phyloP scores from a whole-genome alignment of 2,329 filamentous ascomycete genomes.

The Cordyceps tenuipes region DNA sequence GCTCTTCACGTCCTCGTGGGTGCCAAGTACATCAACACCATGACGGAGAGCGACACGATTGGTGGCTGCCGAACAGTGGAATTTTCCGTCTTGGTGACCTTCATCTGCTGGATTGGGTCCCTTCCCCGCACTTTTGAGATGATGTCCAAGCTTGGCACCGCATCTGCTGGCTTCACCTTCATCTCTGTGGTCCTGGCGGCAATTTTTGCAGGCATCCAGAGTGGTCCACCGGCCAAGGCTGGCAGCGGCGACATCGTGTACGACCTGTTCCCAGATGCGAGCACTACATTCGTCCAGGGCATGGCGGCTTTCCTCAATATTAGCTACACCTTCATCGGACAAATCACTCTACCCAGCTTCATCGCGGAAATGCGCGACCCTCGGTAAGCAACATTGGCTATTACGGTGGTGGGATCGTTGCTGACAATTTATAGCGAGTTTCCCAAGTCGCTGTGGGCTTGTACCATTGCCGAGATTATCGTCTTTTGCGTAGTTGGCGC shows the following conservation, averaged over 20 bases:
- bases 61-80: slow-evolving; percentile 65
- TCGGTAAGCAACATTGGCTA: slow-evolving; percentile 23
- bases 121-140: slow-evolving; percentile 78
- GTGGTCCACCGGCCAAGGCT: slow-evolving; percentile 44
- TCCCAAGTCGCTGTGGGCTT: slow-evolving; percentile 84
- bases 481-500: slow-evolving; percentile 76
- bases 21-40: slow-evolving; percentile 84
- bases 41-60: slow-evolving; percentile 58
- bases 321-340: slow-evolving; percentile 91
- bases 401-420: slow-evolving; percentile 19
- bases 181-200: slow-evolving; percentile 77
- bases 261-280: slow-evolving; percentile 55
- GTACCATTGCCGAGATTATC: slow-evolving; percentile 80
- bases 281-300: slow-evolving; percentile 72
- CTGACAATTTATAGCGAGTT: slow-evolving; percentile 60
- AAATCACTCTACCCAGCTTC: slow-evolving; percentile 89
- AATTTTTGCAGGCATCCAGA: slow-evolving; percentile 71
- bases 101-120: slow-evolving; percentile 71
- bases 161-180: slow-evolving; percentile 82
- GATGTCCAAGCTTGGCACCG: slow-evolving; percentile 69
- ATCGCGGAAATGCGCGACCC: slow-evolving; percentile 85
- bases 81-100: slow-evolving; percentile 65
- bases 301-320: slow-evolving; percentile 93
- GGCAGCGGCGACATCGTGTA: slow-evolving; percentile 56
- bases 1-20: slow-evolving; percentile 75